Conservation (phyloP, 306 rosid species). For the Acacia acuminata region DNA sequence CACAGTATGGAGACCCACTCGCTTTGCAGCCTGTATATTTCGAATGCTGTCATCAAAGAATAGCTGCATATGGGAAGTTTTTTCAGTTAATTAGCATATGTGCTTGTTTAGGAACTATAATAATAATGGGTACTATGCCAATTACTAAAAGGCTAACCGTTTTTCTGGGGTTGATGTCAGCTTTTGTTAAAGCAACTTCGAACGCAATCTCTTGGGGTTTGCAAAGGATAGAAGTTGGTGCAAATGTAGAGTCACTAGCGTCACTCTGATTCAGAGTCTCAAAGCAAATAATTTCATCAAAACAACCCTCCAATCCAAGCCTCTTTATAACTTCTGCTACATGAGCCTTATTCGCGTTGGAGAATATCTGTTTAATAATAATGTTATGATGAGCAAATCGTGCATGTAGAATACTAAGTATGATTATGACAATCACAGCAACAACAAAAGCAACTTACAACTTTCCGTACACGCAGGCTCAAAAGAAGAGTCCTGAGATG, state of each 20-base stretch:
- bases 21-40: background rate
- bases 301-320: background rate
- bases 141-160: background rate
- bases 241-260: background rate
- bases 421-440: background rate
- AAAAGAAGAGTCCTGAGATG: background rate
- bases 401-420: background rate
- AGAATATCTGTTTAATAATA: background rate
- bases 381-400: background rate
- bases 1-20: background rate
- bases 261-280: background rate
- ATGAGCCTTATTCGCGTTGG: background rate
- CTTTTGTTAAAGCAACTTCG: background rate
- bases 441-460: background rate
- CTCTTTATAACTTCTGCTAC: background rate
- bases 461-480: background rate
- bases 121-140: background rate
- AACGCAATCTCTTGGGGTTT: constrained; percentile 7
- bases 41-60: constrained; percentile 19
- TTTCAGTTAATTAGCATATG: background rate
- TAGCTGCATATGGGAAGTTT: background rate
- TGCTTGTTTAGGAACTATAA: background rate
- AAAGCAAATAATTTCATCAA: background rate
- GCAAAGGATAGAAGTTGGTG: background rate
- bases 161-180: background rate